Evolutionary conservation across 169 alveolate genomes (phyloP).

Genomic region (Toxoplasma gondii): DNA sequence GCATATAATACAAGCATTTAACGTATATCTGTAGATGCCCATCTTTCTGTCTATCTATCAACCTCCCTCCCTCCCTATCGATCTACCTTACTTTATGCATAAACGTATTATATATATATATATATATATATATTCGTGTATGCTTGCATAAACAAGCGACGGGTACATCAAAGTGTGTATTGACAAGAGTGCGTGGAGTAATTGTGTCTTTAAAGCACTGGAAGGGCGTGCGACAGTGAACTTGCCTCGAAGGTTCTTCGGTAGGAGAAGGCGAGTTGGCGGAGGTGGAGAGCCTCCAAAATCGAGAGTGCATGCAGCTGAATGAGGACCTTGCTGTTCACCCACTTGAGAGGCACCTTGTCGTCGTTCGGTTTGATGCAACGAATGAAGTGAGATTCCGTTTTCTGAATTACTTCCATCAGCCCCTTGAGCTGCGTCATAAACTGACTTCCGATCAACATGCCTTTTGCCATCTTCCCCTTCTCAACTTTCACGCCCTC

Average conservation of each 20-base stretch:
- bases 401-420: conserved; percentile 84
- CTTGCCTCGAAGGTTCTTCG: conserved; percentile 69
- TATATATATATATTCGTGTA: not conserved
- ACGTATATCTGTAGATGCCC: not conserved
- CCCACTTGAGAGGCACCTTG: conserved; percentile 87
- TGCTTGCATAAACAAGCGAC: not conserved
- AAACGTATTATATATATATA: not conserved
- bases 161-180: not conserved
- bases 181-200: not conserved
- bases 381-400: conserved; percentile 91
- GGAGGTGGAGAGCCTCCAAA: conserved; percentile 87
- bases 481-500: conserved; percentile 83
- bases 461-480: conserved; percentile 92
- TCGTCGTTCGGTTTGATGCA: conserved; percentile 91
- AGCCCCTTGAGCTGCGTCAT: conserved; percentile 82
- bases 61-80: not conserved
- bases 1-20: not conserved
- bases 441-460: conserved; percentile 90
- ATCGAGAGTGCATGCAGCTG: conserved; percentile 91
- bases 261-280: conserved; percentile 89
- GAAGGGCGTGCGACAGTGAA: not conserved
- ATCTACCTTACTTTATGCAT: not conserved
- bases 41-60: not conserved
- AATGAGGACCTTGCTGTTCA: conserved; percentile 84
- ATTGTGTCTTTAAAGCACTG: not conserved